phyloP scores from a whole-genome alignment of 331 rosid species.

The Malus hybrid region DNA sequence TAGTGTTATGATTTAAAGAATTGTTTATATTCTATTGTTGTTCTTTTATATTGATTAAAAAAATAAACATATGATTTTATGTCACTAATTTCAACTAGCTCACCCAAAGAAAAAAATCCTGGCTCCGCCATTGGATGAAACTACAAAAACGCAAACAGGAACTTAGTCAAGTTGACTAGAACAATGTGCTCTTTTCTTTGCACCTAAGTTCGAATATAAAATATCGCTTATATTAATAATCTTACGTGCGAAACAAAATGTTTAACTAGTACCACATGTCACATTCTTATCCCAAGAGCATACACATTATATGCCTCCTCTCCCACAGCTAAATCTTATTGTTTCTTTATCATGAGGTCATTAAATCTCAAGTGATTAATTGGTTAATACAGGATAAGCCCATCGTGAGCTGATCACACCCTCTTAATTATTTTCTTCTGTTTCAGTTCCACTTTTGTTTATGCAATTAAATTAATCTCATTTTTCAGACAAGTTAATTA shows the following conservation, averaged over 20 bases:
- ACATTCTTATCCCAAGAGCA: not conserved
- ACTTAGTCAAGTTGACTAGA: too few species aligned
- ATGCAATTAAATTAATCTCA: not conserved
- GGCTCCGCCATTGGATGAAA: too few species aligned
- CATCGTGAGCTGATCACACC: not conserved
- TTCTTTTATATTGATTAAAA: too few species aligned
- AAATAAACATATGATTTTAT: too few species aligned
- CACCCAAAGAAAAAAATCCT: too few species aligned
- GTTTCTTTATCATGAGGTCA: not conserved
- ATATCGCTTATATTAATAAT: too few species aligned
- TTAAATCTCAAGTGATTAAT: conserved; percentile 7
- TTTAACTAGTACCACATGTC: not conserved
- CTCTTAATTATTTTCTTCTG: not conserved
- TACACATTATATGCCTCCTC: not conserved
- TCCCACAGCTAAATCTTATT: not conserved
- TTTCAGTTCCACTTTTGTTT: conserved; percentile 13
- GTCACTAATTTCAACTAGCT: too few species aligned
- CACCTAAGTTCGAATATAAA: too few species aligned
- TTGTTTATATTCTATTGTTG: too few species aligned
- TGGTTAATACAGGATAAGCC: conserved; percentile 21
- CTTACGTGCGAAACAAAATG: too few species aligned
- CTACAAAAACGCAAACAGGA: not conserved
- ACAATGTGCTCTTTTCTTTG: accelerated
- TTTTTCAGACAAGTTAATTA: not conserved
- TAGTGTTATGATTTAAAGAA: too few species aligned